phyloP scores from a whole-genome alignment of 345 rosid species.

The Camelina laxa region DNA sequence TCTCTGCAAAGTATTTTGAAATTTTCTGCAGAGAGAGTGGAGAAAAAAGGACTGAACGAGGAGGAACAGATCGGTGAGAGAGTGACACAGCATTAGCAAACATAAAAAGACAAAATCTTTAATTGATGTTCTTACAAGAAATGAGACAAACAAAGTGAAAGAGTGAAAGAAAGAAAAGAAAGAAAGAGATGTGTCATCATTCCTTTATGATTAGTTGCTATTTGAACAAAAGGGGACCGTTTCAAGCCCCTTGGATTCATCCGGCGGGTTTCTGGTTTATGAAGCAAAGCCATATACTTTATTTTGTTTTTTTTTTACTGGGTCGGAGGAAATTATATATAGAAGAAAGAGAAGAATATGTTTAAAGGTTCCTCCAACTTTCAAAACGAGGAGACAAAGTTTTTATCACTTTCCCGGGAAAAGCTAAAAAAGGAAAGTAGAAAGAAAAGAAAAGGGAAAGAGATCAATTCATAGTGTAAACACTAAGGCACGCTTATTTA shows the following conservation, averaged over 20 bases:
- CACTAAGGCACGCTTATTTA: slow-evolving; percentile 36
- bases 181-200: slow-evolving; percentile 43
- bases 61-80: slow-evolving; percentile 46
- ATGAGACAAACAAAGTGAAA: slow-evolving; percentile 40
- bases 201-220: slow-evolving; percentile 44
- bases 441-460: neutral
- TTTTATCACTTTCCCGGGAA: slow-evolving; percentile 37
- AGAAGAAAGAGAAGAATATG: neutral
- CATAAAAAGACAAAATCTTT: slow-evolving; percentile 29
- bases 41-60: slow-evolving; percentile 39
- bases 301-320: no score
- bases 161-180: slow-evolving; percentile 23
- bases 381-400: slow-evolving; percentile 33
- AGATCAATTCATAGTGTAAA: neutral
- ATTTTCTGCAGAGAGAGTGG: slow-evolving; percentile 15
- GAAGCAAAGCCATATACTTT: slow-evolving; percentile 23
- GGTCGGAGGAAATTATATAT: neutral
- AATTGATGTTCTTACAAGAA: slow-evolving; percentile 23
- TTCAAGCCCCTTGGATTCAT: slow-evolving; percentile 37
- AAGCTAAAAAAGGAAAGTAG: slow-evolving; percentile 22
- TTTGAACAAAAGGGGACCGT: slow-evolving; percentile 41
- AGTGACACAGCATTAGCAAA: slow-evolving; percentile 43
- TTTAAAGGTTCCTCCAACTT: slow-evolving; percentile 20
- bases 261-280: slow-evolving; percentile 4
- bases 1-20: slow-evolving; percentile 25